Conservation (phyloP, 129 eudicot genomes). For the Dittrichia graveolens region DNA sequence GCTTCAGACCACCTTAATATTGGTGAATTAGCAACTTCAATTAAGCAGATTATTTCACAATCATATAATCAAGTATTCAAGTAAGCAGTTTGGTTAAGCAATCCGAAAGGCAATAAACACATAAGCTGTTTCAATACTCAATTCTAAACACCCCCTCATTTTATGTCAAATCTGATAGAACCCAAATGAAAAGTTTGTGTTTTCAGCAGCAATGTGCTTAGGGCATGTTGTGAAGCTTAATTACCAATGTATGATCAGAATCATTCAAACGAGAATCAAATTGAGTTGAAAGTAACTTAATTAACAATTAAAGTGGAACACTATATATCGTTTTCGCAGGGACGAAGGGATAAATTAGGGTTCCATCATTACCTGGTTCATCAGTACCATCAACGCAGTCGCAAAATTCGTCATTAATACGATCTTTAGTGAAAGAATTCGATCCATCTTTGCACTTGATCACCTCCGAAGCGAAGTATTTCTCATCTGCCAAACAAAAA, state of each 20-base stretch:
- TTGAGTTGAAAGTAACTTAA: background rate
- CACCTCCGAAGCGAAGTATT: slow-evolving; percentile 64
- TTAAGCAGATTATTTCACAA: too few species aligned
- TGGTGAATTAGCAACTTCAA: too few species aligned
- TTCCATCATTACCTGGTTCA: slow-evolving; percentile 70
- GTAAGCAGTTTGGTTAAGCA: too few species aligned
- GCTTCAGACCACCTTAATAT: too few species aligned
- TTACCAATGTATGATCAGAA: background rate
- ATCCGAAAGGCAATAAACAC: too few species aligned
- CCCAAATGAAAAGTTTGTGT: background rate
- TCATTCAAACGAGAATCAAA: background rate
- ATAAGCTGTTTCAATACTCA: too few species aligned
- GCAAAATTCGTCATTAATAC: slow-evolving; percentile 82
- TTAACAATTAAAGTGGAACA: background rate
- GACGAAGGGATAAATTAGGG: slow-evolving; percentile 10
- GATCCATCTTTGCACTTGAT: slow-evolving; percentile 89
- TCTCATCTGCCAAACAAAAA: slow-evolving; percentile 52
- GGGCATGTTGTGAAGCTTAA: slow-evolving; percentile 8
- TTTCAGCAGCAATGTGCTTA: slow-evolving; percentile 1
- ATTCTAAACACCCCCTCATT: too few species aligned
- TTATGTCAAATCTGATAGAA: too few species aligned
- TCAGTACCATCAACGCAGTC: slow-evolving; percentile 94
- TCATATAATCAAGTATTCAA: too few species aligned
- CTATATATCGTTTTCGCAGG: too few species aligned
- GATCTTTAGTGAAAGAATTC: slow-evolving; percentile 65